A percentile compares a stretch with the other conserved stretches of the same genome.
Evolutionary conservation across 2,329 filamentous ascomycete species (phyloP).

Genomic region (Curvularia eragrostidis): DNA sequence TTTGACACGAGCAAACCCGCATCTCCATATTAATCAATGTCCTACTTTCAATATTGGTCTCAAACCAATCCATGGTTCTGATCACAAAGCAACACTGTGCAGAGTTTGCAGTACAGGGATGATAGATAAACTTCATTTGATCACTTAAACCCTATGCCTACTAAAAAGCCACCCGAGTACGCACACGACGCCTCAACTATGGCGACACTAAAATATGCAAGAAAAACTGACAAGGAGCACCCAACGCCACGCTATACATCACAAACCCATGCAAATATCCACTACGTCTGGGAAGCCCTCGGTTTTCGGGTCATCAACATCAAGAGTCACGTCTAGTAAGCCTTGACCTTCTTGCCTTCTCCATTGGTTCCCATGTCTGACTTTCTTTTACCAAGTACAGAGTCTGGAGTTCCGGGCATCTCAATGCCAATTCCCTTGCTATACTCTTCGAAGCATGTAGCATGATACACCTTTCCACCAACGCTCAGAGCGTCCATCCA

Average conservation of each 20-base stretch:
- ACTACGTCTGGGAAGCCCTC: not conserved
- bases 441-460: conserved; percentile 80
- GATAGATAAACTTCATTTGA: not conserved
- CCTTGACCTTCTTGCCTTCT: conserved; percentile 44
- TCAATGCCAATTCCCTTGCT: conserved; percentile 42
- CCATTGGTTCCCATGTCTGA: conserved; percentile 34
- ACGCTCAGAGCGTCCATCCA: conserved; percentile 89
- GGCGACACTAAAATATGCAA: not conserved
- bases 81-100: not conserved
- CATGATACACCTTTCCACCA: conserved; percentile 83
- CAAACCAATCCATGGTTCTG: not conserved
- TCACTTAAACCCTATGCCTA: not conserved
- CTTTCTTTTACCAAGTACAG: conserved; percentile 48
- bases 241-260: conserved; percentile 26
- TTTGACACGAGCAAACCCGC: not conserved
- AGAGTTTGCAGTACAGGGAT: too few relatives aligned
- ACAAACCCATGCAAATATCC: conserved; percentile 1
- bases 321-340: conserved; percentile 14
- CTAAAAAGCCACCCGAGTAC: not conserved
- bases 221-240: not conserved
- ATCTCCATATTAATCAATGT: not conserved
- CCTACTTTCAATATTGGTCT: not conserved
- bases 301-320: not conserved
- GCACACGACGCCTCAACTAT: not conserved
- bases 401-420: conserved; percentile 46